A percentile compares a stretch with the other conserved stretches of the same genome.
These are phyloP conservation scores for Candolleomyces eurysporus DNA, from an alignment of 768 basidiomycete species.

Conservation along the genomic window DNA sequence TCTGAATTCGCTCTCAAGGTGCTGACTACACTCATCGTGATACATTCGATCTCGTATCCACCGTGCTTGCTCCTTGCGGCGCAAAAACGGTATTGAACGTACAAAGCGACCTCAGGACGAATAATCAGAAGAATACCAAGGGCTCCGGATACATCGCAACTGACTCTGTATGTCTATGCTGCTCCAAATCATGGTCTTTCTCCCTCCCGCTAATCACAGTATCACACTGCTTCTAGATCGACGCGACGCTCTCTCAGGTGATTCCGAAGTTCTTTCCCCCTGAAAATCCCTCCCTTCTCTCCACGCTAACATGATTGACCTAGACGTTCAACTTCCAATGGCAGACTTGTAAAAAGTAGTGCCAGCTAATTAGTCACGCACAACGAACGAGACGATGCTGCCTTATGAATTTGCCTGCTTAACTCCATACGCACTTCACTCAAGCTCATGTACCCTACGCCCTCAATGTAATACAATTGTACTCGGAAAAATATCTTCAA, in stretches of 20 bases:
- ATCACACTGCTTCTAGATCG: slow-evolving; percentile 9
- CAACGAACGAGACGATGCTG: not conserved
- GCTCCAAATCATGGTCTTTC: not conserved
- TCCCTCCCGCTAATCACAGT: not conserved
- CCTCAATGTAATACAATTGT: not conserved
- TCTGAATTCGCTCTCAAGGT: slow-evolving; percentile 5
- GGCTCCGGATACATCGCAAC: slow-evolving; percentile 23
- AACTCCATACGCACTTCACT: not conserved
- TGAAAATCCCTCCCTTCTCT: not conserved
- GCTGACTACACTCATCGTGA: slow-evolving; percentile 23
- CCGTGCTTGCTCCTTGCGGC: slow-evolving; percentile 21
- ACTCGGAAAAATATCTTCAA: not conserved
- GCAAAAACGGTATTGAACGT: slow-evolving; percentile 20
- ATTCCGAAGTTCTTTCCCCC: slow-evolving; percentile 1
- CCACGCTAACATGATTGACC: not conserved
- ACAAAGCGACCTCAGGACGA: slow-evolving; percentile 19
- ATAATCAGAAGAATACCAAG: slow-evolving; percentile 19
- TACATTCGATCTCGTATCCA: slow-evolving; percentile 22
- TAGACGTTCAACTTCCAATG: slow-evolving; percentile 23
- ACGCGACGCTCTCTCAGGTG: slow-evolving; percentile 10
- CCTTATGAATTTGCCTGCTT: not conserved
- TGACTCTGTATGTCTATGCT: slow-evolving; percentile 13
- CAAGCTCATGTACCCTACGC: not conserved
- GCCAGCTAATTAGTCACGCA: too few relatives aligned
- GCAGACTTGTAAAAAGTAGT: slow-evolving; percentile 10